phyloP scores from a whole-genome alignment of 2,329 filamentous ascomycete genomes.

The Diaporthe humulicola region DNA sequence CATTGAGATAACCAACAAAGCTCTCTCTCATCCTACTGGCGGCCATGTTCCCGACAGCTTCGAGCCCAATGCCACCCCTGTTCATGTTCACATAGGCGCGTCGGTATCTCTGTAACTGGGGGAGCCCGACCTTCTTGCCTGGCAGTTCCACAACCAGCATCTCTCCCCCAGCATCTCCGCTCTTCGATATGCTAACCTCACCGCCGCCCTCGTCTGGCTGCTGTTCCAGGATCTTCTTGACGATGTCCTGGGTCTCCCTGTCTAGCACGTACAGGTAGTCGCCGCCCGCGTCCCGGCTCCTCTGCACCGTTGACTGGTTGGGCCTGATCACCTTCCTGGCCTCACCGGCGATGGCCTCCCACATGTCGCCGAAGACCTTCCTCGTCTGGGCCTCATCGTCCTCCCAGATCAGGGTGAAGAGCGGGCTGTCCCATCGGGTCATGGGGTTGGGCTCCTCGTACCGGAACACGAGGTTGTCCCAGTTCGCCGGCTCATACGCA shows the following conservation, averaged over 20 bases:
- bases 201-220: conserved; percentile 76
- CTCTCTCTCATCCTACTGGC: conserved; percentile 70
- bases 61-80: conserved; percentile 74
- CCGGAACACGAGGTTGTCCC: conserved; percentile 84
- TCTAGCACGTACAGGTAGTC: conserved; percentile 88
- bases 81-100: conserved; percentile 84
- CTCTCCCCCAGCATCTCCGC: conserved; percentile 50
- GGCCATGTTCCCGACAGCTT: conserved; percentile 66
- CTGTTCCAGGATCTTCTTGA: conserved; percentile 77
- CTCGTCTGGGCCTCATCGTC: conserved; percentile 73
- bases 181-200: conserved; percentile 64
- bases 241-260: conserved; percentile 81
- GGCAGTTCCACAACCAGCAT: conserved; percentile 75
- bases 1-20: conserved; percentile 77
- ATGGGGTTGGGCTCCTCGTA: conserved; percentile 91
- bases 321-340: conserved; percentile 75
- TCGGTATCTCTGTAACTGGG: conserved; percentile 82
- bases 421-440: conserved; percentile 85
- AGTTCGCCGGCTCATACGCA: conserved; percentile 70
- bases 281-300: conserved; percentile 72
- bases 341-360: conserved; percentile 79
- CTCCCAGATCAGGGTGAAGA: conserved; percentile 84
- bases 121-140: conserved; percentile 74
- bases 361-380: conserved; percentile 74
- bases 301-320: conserved; percentile 80